Conservation (phyloP, 73 alveolate genomes). For the Tetrahymena thermophila region DNA sequence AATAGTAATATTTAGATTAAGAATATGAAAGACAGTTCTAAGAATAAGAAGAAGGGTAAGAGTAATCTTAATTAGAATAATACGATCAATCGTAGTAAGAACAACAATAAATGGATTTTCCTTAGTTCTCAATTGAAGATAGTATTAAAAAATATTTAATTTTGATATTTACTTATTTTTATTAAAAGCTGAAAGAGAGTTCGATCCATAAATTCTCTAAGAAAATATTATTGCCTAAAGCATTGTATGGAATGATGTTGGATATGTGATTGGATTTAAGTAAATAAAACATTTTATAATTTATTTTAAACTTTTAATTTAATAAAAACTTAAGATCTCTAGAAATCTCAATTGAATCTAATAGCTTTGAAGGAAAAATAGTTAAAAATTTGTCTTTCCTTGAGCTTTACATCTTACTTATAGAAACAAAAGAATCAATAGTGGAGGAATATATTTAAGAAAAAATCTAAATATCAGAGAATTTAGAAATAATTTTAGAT, state of each 20-base stretch:
- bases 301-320: not conserved
- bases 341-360: not conserved
- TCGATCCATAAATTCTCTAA: not conserved
- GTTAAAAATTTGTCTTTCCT: not conserved
- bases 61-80: not conserved
- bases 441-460: not conserved
- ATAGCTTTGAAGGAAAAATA: not conserved
- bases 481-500: not conserved
- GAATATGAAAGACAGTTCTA: not conserved
- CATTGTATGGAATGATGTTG: not conserved
- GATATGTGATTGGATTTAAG: not conserved
- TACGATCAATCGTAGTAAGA: not conserved
- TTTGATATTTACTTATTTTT: not conserved
- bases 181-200: not conserved
- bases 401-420: not conserved
- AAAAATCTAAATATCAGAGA: not conserved
- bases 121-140: not conserved
- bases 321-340: not conserved
- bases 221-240: not conserved
- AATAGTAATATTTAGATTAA: not conserved
- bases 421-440: not conserved
- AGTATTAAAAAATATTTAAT: not conserved
- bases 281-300: not conserved
- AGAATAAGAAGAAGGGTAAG: not conserved
- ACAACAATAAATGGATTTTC: not conserved